Percentiles rank a stretch among this genome's conserved stretches.
These are phyloP conservation scores for Heterobasidion irregulare DNA, from an alignment of 1,284 basidiomycete genomes.

Conservation along the genomic window DNA sequence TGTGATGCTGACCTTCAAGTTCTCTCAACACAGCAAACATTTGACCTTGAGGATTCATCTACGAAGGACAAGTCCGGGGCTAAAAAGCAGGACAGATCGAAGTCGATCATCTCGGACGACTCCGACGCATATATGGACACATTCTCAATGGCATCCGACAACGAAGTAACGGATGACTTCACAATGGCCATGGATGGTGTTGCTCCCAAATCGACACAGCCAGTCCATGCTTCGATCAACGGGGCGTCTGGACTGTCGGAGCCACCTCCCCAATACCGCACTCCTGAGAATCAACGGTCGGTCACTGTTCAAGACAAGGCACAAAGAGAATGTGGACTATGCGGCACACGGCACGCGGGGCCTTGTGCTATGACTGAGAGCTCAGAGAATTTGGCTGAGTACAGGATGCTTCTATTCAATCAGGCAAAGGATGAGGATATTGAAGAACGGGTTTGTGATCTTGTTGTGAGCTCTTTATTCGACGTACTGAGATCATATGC, in stretches of 20 bases:
- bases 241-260: too few relatives aligned
- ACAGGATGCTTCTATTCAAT: conserved; percentile 53
- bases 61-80: conserved; percentile 16
- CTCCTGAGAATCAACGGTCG: not conserved
- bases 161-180: conserved; percentile 5
- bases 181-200: not conserved
- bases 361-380: conserved; percentile 57
- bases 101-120: conserved; percentile 22
- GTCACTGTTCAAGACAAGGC: not conserved
- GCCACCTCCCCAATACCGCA: not conserved
- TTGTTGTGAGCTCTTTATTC: not conserved
- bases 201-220: not conserved
- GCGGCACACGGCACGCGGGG: conserved; percentile 42
- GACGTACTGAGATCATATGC: conserved; percentile 8
- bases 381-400: conserved; percentile 59
- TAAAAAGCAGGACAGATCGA: conserved; percentile 16
- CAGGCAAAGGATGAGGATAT: conserved; percentile 55
- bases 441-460: conserved; percentile 45
- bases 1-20: not conserved
- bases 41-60: conserved; percentile 22
- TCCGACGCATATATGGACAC: conserved; percentile 26
- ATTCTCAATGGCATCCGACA: conserved; percentile 15
- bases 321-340: conserved; percentile 46
- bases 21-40: conserved; percentile 12
- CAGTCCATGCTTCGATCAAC: too few relatives aligned